Conservation (phyloP, 306 rosid species). For the Sicyos baderoa region DNA sequence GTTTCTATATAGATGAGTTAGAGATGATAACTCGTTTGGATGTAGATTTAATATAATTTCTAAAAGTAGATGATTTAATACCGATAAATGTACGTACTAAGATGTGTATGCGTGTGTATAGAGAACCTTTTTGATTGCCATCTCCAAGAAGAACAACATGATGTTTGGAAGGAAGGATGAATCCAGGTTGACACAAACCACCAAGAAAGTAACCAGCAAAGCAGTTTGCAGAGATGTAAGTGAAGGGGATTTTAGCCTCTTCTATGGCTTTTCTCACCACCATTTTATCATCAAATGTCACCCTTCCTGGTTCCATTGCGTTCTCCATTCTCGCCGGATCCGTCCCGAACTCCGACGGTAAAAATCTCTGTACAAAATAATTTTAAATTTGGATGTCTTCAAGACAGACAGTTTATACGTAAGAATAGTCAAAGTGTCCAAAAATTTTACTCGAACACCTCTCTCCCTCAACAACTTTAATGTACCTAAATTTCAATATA, state of each 20-base stretch:
- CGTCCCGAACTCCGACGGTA: constrained; percentile 69
- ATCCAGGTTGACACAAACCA: constrained; percentile 58
- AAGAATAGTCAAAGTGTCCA: too few relatives aligned
- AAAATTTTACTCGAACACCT: too few relatives aligned
- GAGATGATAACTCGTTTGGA: too few relatives aligned
- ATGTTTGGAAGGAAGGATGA: constrained; percentile 39
- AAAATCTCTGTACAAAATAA: constrained; percentile 39
- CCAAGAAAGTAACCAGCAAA: constrained; percentile 78
- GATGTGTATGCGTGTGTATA: not conserved
- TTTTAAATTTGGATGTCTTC: too few relatives aligned
- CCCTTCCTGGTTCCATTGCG: constrained; percentile 68
- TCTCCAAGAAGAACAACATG: constrained; percentile 55
- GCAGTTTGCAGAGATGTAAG: constrained; percentile 56
- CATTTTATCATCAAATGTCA: constrained; percentile 73
- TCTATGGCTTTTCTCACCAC: constrained; percentile 57
- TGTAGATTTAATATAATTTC: too few relatives aligned
- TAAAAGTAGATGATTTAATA: too few relatives aligned
- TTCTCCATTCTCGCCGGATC: constrained; percentile 60
- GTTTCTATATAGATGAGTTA: too few relatives aligned
- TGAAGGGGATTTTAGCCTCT: constrained; percentile 60
- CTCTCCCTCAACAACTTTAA: too few relatives aligned
- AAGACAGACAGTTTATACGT: too few relatives aligned
- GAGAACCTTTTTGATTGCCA: constrained; percentile 56
- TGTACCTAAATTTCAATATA: too few relatives aligned
- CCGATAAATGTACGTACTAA: too few relatives aligned